These are phyloP conservation scores for Musa itinerans DNA, from an alignment of 176 grass and related monocot species.

Conservation along the genomic window DNA sequence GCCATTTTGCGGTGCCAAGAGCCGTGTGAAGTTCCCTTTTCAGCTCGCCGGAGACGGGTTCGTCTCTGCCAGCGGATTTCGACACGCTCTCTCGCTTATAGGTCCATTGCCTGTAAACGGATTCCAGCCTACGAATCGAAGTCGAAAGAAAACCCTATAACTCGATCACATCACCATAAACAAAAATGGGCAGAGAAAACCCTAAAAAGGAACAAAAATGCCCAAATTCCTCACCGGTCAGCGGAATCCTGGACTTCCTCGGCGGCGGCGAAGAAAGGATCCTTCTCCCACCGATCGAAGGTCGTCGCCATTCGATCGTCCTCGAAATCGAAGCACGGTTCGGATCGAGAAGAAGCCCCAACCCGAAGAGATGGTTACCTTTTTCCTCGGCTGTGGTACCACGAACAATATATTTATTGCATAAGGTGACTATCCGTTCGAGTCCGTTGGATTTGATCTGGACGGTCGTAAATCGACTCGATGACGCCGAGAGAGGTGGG, in stretches of 20 bases:
- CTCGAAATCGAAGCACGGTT: not conserved
- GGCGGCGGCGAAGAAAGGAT: conserved; percentile 14
- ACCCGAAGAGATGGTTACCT: not conserved
- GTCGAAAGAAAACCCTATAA: not conserved
- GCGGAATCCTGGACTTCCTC: conserved; percentile 20
- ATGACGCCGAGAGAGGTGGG: too few relatives aligned
- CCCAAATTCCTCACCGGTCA: conserved; percentile 4
- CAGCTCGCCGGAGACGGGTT: conserved; percentile 27
- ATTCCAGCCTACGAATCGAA: conserved; percentile 16
- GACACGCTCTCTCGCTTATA: not conserved
- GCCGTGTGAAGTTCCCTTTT: conserved; percentile 56
- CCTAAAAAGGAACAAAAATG: not conserved
- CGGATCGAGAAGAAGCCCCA: not conserved
- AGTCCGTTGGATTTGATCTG: too few relatives aligned
- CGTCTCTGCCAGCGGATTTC: not conserved
- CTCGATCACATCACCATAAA: too few relatives aligned
- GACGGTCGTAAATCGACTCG: too few relatives aligned
- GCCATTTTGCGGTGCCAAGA: conserved; percentile 71
- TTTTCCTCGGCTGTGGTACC: too few relatives aligned
- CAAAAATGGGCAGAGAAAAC: not conserved
- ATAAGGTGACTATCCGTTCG: too few relatives aligned
- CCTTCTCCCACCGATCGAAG: conserved; percentile 21
- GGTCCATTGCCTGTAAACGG: conserved; percentile 8
- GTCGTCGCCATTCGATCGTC: conserved; percentile 4
- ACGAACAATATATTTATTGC: too few relatives aligned